These are phyloP conservation scores for Amylocystis lapponica DNA, from an alignment of 768 basidiomycete genomes.

Conservation along the genomic window DNA sequence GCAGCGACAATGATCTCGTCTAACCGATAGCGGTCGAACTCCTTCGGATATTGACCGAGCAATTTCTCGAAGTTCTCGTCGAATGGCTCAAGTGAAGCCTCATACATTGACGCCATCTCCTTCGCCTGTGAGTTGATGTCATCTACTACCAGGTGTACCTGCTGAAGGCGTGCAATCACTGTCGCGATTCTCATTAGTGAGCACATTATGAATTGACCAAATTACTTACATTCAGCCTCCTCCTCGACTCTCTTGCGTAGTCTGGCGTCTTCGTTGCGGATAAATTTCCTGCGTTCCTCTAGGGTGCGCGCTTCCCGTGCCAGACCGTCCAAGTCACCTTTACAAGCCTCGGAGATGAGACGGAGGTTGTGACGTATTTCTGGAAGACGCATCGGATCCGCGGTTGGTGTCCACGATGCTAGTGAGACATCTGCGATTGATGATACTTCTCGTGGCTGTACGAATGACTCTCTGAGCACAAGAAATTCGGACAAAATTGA, in stretches of 20 bases:
- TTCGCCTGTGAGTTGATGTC: slow-evolving; percentile 63
- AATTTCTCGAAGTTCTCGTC: slow-evolving; percentile 68
- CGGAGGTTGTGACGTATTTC: slow-evolving; percentile 96
- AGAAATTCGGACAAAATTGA: slow-evolving; percentile 4
- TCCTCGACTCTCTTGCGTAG: slow-evolving; percentile 64
- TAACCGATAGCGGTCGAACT: slow-evolving; percentile 73
- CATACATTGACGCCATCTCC: slow-evolving; percentile 58
- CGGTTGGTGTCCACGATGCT: slow-evolving; percentile 81
- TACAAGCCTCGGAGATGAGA: slow-evolving; percentile 78
- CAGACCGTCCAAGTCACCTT: slow-evolving; percentile 80
- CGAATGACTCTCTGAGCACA: slow-evolving; percentile 7
- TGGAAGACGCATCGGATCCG: slow-evolving; percentile 84
- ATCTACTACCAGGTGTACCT: slow-evolving; percentile 68
- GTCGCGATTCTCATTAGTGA: slow-evolving; percentile 8
- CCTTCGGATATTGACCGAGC: slow-evolving; percentile 58
- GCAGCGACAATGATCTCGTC: slow-evolving; percentile 95
- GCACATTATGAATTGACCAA: background rate
- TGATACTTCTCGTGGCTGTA: slow-evolving; percentile 78
- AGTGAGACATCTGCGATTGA: slow-evolving; percentile 75
- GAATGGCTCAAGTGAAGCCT: slow-evolving; percentile 70
- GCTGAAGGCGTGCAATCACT: slow-evolving; percentile 78
- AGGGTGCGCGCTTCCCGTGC: slow-evolving; percentile 86
- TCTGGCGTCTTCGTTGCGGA: slow-evolving; percentile 63
- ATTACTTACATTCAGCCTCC: slow-evolving; percentile 66
- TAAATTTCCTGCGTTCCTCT: slow-evolving; percentile 71